Percentiles rank a stretch among this genome's conserved stretches.
Evolutionary conservation across 257 asterid genomes (phyloP).

Genomic region (Anisodus tanguticus): DNA sequence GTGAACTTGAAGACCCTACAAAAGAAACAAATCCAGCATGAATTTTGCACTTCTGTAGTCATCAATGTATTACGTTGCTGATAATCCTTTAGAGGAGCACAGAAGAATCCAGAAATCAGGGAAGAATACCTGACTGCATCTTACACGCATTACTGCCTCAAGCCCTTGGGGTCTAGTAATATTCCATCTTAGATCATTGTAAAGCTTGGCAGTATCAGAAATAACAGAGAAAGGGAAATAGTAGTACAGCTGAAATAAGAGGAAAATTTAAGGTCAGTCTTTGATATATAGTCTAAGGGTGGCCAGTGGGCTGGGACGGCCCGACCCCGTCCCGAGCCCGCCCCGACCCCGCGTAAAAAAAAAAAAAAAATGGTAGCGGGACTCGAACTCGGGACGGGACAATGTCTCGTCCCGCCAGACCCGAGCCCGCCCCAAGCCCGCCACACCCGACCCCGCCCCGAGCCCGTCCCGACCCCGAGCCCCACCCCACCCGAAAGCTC

Average conservation of each 20-base stretch:
- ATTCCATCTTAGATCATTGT: conserved; percentile 98
- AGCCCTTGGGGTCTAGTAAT: conserved; percentile 95
- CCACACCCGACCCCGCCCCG: no score
- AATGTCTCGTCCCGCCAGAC: no score
- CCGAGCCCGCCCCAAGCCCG: no score
- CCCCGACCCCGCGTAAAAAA: no score
- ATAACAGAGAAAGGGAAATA: conserved; percentile 93
- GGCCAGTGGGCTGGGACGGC: no score
- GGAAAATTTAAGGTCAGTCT: conserved; percentile 16
- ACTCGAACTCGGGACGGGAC: no score
- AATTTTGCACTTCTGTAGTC: conserved; percentile 15
- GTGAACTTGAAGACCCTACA: conserved; percentile 95
- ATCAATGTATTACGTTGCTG: not conserved
- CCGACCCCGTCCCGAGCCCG: no score
- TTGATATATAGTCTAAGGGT: no score
- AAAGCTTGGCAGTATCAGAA: conserved; percentile 89
- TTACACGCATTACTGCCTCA: conserved; percentile 99
- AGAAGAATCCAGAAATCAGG: conserved; percentile 32
- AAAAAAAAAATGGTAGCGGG: no score
- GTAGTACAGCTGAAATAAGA: conserved; percentile 67
- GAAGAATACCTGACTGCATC: conserved; percentile 91
- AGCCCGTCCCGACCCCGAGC: no score
- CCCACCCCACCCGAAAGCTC: no score
- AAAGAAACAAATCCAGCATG: conserved; percentile 1
- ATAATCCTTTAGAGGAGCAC: conserved; percentile 3